Conservation (phyloP, 139 green algal species). For the Gonium pectorale region DNA sequence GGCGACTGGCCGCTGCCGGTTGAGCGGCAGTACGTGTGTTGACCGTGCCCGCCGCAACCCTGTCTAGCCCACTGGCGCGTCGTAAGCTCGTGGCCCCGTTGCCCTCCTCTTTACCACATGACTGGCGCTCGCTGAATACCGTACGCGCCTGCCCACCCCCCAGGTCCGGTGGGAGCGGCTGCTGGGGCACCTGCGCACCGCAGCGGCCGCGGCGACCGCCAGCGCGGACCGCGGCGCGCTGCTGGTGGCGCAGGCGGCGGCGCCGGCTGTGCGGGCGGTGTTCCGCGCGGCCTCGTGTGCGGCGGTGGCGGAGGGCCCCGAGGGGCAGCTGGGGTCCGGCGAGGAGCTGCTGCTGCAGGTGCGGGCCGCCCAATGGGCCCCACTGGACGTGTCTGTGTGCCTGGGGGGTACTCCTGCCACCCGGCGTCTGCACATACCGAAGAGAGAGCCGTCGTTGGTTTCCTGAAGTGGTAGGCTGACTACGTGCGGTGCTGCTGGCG, state of each 20-base stretch:
- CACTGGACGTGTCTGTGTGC: not conserved
- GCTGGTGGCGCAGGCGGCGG: slow-evolving; percentile 38
- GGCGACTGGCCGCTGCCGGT: too few species aligned
- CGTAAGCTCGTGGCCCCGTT: too few species aligned
- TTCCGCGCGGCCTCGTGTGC: not conserved
- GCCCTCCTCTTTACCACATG: too few species aligned
- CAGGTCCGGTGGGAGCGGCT: slow-evolving; percentile 47
- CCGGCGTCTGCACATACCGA: too few species aligned
- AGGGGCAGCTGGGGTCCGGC: not conserved
- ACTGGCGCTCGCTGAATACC: too few species aligned
- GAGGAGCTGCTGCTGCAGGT: slow-evolving; percentile 44
- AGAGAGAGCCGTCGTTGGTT: too few species aligned
- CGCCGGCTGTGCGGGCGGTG: slow-evolving; percentile 2
- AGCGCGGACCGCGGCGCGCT: slow-evolving; percentile 42
- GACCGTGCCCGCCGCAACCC: too few species aligned
- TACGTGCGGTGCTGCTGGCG: too few species aligned
- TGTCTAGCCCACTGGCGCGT: too few species aligned
- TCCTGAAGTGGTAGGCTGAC: too few species aligned
- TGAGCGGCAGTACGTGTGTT: too few species aligned
- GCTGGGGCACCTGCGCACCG: slow-evolving; percentile 19
- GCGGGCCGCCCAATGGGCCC: not conserved
- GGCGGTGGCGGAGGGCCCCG: not conserved
- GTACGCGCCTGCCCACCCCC: not conserved
- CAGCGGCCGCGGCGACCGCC: not conserved
- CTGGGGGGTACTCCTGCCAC: not conserved